phyloP scores from a whole-genome alignment of 139 green algal genomes.

The Chlamydomonas sphaeroides region DNA sequence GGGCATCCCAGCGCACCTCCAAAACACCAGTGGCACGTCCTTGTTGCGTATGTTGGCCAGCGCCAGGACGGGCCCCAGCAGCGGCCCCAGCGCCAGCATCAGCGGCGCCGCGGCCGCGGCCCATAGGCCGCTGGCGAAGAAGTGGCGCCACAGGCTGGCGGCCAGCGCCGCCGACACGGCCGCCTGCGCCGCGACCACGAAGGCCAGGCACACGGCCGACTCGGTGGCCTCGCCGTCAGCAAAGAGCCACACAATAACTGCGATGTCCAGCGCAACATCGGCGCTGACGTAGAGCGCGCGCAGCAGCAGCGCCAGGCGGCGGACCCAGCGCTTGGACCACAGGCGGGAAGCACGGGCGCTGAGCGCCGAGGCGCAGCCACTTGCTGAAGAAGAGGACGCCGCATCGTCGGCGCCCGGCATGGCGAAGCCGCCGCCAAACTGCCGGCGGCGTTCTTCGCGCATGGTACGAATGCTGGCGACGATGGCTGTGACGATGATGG shows the following conservation, averaged over 20 bases:
- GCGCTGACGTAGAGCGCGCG: slow-evolving; percentile 23
- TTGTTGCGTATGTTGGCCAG: slow-evolving; percentile 48
- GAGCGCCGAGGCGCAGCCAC: not conserved
- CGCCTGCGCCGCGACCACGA: slow-evolving; percentile 43
- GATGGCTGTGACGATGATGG: not conserved
- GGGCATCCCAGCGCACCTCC: slow-evolving; percentile 48
- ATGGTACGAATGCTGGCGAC: not conserved
- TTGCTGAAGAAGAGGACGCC: not conserved
- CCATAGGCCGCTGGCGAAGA: slow-evolving; percentile 25
- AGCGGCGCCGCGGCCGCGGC: slow-evolving; percentile 8
- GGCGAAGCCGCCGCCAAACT: too few species aligned
- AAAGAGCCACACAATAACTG: slow-evolving; percentile 42
- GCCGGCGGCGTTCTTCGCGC: not conserved
- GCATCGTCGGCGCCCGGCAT: not conserved
- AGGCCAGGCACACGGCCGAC: slow-evolving; percentile 39
- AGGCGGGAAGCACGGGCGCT: not conserved
- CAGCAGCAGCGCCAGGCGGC: slow-evolving; percentile 17
- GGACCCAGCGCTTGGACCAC: slow-evolving; percentile 28
- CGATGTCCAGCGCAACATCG: slow-evolving; percentile 46
- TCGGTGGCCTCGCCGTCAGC: slow-evolving; percentile 2
- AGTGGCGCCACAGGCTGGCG: slow-evolving; percentile 18
- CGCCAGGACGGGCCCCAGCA: slow-evolving; percentile 45
- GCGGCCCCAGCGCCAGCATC: slow-evolving; percentile 41
- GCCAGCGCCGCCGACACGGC: slow-evolving; percentile 13
- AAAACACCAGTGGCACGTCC: slow-evolving; percentile 50